These are phyloP conservation scores for Deakozyma indianensis DNA, from an alignment of 805 yeast genomes.

Conservation along the genomic window DNA sequence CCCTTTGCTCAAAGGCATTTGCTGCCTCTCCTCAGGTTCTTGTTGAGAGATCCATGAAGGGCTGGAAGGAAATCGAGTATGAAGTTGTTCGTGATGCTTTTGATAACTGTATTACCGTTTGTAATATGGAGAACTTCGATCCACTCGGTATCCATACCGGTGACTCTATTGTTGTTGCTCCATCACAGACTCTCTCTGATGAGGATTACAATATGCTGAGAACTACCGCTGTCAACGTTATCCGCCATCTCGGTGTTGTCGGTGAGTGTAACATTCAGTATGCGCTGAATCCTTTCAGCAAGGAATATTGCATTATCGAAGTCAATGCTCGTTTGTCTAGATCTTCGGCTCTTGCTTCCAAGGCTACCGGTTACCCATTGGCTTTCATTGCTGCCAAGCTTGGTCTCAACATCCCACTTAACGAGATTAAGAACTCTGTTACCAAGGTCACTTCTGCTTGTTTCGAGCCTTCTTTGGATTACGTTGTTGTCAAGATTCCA, in stretches of 20 bases:
- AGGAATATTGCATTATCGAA: slow-evolving; percentile 92
- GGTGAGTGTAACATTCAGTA: slow-evolving; percentile 99
- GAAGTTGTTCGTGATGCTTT: slow-evolving; percentile 96
- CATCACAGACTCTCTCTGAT: slow-evolving; percentile 92
- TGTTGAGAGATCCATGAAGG: slow-evolving; percentile 93
- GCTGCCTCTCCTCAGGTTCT: slow-evolving; percentile 87
- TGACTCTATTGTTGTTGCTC: slow-evolving; percentile 97
- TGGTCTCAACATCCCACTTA: slow-evolving; percentile 86
- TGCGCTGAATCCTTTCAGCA: slow-evolving; percentile 89
- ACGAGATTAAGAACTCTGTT: slow-evolving; percentile 91
- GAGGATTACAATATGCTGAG: slow-evolving; percentile 97
- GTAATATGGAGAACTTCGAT: slow-evolving; percentile 98
- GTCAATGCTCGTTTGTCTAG: slow-evolving; percentile 95
- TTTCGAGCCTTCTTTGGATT: slow-evolving; percentile 94
- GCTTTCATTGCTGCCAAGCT: slow-evolving; percentile 98
- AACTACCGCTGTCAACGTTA: slow-evolving; percentile 92
- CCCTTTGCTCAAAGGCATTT: slow-evolving; percentile 79
- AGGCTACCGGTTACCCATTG: slow-evolving; percentile 97
- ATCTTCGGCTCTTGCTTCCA: slow-evolving; percentile 94
- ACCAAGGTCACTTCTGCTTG: slow-evolving; percentile 93
- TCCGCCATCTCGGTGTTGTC: slow-evolving; percentile 95
- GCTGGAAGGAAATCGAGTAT: slow-evolving; percentile 98
- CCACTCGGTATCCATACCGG: slow-evolving; percentile 98
- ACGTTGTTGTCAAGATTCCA: slow-evolving; percentile 93
- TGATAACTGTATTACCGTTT: slow-evolving; percentile 94